phyloP scores from a whole-genome alignment of 179 eudicot species.

The Heliamphora pulchella region DNA sequence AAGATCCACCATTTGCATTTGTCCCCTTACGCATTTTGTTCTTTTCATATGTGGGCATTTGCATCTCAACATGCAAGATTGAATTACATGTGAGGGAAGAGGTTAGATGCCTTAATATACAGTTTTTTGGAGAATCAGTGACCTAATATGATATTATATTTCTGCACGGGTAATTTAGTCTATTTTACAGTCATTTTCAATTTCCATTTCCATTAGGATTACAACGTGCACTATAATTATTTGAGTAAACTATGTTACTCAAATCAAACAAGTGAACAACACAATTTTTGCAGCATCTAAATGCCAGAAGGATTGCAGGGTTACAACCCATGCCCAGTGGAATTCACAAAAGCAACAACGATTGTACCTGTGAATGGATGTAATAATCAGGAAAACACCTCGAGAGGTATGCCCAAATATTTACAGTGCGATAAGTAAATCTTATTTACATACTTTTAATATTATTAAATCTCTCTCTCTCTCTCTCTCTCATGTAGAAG shows the following conservation, averaged over 20 bases:
- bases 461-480: not conserved
- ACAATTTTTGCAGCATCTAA: not conserved
- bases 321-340: not conserved
- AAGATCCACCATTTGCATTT: not conserved
- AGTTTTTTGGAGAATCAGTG: not conserved
- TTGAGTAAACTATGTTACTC: not conserved
- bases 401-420: no score
- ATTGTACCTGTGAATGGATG: not conserved
- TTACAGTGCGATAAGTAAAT: no score
- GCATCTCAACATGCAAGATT: not conserved
- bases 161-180: no score
- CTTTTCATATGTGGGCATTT: not conserved
- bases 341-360: constrained; percentile 6
- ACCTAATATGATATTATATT: not conserved
- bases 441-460: no score
- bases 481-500: not conserved
- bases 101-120: not conserved
- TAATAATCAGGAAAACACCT: not conserved
- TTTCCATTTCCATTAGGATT: not conserved
- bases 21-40: not conserved
- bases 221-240: not conserved
- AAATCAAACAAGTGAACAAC: no score
- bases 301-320: not conserved
- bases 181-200: not conserved
- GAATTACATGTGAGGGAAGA: not conserved